A percentile compares a stretch with the other conserved stretches of the same genome.
phyloP scores from a whole-genome alignment of 192 early-diverging fungal genomes.

The Umbelopsis vinacea region DNA sequence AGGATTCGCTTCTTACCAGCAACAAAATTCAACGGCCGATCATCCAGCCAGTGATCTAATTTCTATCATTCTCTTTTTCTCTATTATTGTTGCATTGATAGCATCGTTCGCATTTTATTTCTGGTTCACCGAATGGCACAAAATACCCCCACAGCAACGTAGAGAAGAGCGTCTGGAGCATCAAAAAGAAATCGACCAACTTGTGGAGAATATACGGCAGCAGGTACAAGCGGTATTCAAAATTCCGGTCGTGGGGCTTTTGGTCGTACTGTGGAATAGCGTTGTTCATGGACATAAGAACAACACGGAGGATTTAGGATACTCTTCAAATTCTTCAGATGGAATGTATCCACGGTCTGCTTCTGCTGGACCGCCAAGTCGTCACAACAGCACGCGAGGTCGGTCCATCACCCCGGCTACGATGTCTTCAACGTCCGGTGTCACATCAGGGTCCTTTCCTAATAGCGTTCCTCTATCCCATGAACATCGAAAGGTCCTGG shows the following conservation, averaged over 20 bases:
- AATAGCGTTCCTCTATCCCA: conserved; percentile 12
- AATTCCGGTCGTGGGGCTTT: conserved; percentile 34
- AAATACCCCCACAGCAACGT: conserved; percentile 34
- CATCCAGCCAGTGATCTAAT: conserved; percentile 33
- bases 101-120: conserved; percentile 44
- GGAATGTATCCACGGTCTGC: conserved; percentile 10
- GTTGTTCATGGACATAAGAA: conserved; percentile 8
- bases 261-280: conserved; percentile 29
- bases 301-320: neutral
- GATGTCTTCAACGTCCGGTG: conserved; percentile 15
- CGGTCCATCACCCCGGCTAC: conserved; percentile 16
- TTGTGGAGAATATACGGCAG: conserved; percentile 39
- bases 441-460: neutral
- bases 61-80: conserved; percentile 43
- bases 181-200: conserved; percentile 40
- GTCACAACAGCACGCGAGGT: neutral
- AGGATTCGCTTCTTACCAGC: conserved; percentile 42
- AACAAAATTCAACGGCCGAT: conserved; percentile 31
- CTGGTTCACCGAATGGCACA: conserved; percentile 46
- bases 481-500: conserved; percentile 36
- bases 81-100: conserved; percentile 36
- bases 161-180: conserved; percentile 35
- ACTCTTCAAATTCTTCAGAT: neutral
- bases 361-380: conserved; percentile 1
- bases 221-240: conserved; percentile 36